Evolutionary conservation across 108 stramenopile species (phyloP), one percentile per base, ranked within the genome.

Genomic region (Nitzschia sp.): DNA sequence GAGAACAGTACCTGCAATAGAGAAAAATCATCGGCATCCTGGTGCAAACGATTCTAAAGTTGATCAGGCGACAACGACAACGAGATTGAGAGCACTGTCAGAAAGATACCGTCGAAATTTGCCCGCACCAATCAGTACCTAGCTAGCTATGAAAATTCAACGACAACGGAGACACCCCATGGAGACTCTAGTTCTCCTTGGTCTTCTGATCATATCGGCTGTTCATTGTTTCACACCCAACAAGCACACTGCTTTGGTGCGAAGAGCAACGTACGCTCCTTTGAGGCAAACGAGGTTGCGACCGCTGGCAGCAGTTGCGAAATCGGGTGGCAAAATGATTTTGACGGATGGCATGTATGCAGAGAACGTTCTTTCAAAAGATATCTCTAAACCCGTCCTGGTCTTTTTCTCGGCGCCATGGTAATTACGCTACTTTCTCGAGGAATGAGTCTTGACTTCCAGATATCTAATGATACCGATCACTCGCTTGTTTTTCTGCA

Each of bases 391-490:
- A 25, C 87, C 87, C 0, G 82, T 78, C 21, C 76, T 94, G 9
- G 89, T 91, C 6, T 87, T 94, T 58, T 94, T 85, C 71, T 64
- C 86, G 0, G 92, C 92, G 17, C 89, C 92, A 1, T 94, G 92
- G 92, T 84, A 71, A 45, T 74, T 71, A 53, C 28, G 5, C 21
- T 34, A 23, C 5, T 59, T 29, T 59, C 32, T 34, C 24, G 24
- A 13, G 3, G 27, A 4, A 18, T 17, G 24, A 5, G 19, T 59
- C 29, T 28, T 29, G n/a, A n/a, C 4, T 6, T 28, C 5, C 18
- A 18, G 30, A 34, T 15, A 3, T 4, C 26, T 23, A 18, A 29
- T 59, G 19, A 29, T 34, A 17, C 18, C 18, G 11, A 13, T 15
- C 32, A 62, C 21, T 23, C 29, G 17, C 53, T 48, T 30, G 11